A percentile compares a stretch with the other conserved stretches of the same genome.
These are phyloP conservation scores for Aspergillus sclerotialis DNA, from an alignment of 2,329 filamentous ascomycete genomes.

Conservation along the genomic window DNA sequence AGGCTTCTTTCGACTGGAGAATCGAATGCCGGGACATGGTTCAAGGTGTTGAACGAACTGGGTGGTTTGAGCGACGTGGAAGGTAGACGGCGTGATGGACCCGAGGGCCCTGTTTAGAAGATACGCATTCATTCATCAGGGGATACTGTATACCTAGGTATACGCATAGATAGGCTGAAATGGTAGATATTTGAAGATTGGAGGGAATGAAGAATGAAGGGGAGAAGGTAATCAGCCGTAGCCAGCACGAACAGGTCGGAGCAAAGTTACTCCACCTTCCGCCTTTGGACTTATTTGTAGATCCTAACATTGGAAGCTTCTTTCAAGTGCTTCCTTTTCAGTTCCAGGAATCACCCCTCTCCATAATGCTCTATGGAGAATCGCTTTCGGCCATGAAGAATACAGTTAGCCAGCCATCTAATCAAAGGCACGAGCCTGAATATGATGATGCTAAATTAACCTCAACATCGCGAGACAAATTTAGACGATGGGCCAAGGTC, in stretches of 20 bases:
- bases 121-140: slow-evolving; percentile 66
- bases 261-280: no score
- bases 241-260: no score
- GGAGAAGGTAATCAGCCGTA: no score
- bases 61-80: slow-evolving; percentile 60
- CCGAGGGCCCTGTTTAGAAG: slow-evolving; percentile 71
- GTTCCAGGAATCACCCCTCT: no score
- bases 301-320: no score
- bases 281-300: no score
- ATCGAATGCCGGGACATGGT: slow-evolving; percentile 59
- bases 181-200: no score
- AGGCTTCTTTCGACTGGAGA: slow-evolving; percentile 51
- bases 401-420: slow-evolving; percentile 10
- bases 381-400: slow-evolving; percentile 15
- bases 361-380: slow-evolving; percentile 18
- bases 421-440: slow-evolving; percentile 5
- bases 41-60: slow-evolving; percentile 64
- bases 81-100: slow-evolving; percentile 54
- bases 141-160: background rate
- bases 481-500: slow-evolving; percentile 39
- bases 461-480: slow-evolving; percentile 6
- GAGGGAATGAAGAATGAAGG: no score
- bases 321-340: no score
- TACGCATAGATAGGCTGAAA: no score
- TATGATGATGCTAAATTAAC: slow-evolving; percentile 7